These are phyloP conservation scores for Xylariaceae sp. DNA, from an alignment of 2,329 filamentous ascomycete species.

Conservation along the genomic window DNA sequence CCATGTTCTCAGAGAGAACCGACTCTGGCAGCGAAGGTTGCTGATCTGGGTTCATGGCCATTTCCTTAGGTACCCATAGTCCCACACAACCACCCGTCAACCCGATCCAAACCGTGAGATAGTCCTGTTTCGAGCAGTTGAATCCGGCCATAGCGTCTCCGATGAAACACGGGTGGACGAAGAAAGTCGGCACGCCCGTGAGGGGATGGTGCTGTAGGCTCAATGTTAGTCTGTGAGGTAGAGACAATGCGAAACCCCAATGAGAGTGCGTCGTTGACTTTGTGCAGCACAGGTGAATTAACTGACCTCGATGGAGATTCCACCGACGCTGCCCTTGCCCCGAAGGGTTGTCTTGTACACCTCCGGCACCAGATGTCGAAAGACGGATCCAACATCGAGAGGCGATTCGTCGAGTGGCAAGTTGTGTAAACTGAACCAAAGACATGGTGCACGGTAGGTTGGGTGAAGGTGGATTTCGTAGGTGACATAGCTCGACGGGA, in stretches of 20 bases:
- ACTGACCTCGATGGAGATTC: conserved; percentile 72
- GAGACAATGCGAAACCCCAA: conserved; percentile 39
- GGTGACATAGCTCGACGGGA: conserved; percentile 46
- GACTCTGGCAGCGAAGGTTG: neutral
- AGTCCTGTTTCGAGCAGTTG: conserved; percentile 57
- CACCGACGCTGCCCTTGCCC: conserved; percentile 59
- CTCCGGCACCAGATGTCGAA: conserved; percentile 63
- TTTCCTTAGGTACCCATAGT: conserved; percentile 67
- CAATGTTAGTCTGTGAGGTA: conserved; percentile 33
- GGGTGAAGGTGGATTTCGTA: conserved; percentile 74
- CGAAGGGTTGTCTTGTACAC: conserved; percentile 58
- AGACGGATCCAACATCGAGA: conserved; percentile 63
- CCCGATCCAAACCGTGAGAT: conserved; percentile 87
- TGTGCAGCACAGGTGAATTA: conserved; percentile 27
- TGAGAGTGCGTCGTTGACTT: conserved; percentile 33
- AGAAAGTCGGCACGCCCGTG: conserved; percentile 73
- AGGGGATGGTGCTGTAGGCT: conserved; percentile 70
- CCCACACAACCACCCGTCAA: conserved; percentile 75
- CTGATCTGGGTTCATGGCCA: conserved; percentile 40
- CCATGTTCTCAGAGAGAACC: neutral
- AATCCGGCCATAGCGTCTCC: conserved; percentile 71
- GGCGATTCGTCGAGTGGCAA: conserved; percentile 51
- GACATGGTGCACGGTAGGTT: conserved; percentile 67
- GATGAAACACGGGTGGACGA: conserved; percentile 88
- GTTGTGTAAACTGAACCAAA: conserved; percentile 67